Evolutionary conservation across 352 stramenopile species (phyloP).

Genomic region (Plasmopara viticola): DNA sequence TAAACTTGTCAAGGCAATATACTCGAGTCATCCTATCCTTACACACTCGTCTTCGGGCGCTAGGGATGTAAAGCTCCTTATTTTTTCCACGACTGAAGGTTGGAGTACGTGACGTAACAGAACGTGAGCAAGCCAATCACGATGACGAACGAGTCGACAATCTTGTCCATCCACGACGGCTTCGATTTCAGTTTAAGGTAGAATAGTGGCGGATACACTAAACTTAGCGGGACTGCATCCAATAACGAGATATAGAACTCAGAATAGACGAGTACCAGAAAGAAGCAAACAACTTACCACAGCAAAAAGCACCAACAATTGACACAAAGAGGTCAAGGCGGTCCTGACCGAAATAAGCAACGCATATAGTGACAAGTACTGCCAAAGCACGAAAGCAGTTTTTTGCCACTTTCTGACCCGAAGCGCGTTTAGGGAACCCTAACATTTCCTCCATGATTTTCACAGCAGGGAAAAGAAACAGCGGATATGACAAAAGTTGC

Average conservation of each 20-base stretch:
- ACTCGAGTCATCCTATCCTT: too few relatives aligned
- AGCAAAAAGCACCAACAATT: slow-evolving; percentile 77
- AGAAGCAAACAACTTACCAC: slow-evolving; percentile 35
- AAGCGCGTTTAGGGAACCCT: slow-evolving; percentile 57
- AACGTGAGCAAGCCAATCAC: slow-evolving; percentile 65
- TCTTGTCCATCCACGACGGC: slow-evolving; percentile 36
- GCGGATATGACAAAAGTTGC: slow-evolving; percentile 69
- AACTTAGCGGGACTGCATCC: slow-evolving; percentile 59
- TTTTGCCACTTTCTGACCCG: slow-evolving; percentile 63
- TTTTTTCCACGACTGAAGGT: slow-evolving; percentile 57
- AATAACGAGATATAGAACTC: slow-evolving; percentile 6
- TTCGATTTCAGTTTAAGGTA: slow-evolving; percentile 66
- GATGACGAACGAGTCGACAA: slow-evolving; percentile 55
- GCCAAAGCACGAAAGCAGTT: slow-evolving; percentile 63
- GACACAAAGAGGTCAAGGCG: slow-evolving; percentile 79
- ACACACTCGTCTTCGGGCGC: not conserved
- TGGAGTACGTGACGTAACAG: slow-evolving; percentile 80
- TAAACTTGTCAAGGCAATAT: too few relatives aligned
- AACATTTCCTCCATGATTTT: slow-evolving; percentile 85
- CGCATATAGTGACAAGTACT: slow-evolving; percentile 55
- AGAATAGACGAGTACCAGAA: slow-evolving; percentile 1
- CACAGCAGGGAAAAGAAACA: slow-evolving; percentile 75
- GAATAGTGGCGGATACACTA: slow-evolving; percentile 76
- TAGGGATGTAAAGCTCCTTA: slow-evolving; percentile 7
- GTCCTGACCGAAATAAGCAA: slow-evolving; percentile 72